Evolutionary conservation across 2,329 filamentous ascomycete genomes (phyloP), one percentile per base, ranked within the genome.

Genomic region (Purpureocillium lavendulum): DNA sequence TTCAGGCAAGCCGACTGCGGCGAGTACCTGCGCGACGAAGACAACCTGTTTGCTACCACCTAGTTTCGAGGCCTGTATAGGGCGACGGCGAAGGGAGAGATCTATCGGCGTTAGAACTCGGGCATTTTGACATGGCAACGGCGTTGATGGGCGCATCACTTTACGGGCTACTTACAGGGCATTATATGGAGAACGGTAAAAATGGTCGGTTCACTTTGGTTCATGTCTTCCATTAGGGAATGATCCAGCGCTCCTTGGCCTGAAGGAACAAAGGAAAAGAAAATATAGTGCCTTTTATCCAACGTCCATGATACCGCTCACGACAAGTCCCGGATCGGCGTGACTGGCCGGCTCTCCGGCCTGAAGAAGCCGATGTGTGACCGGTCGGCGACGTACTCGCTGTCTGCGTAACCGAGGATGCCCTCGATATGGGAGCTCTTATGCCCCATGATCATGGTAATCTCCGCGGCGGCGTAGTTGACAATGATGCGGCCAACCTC

Each of bases 1-100:
- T 97, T 96, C 65, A 75, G 90, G 49, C 92, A 98, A 66, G 86
- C 87, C 1, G 92, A 98, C 67, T 84, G 86, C 51, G 92, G 92
- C 52, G 90, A 97, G 67, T 98, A 95, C 58, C 70, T 98, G 56
- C 79, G 92, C 57, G 90, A 97, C 53, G 79, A 83, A 59, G 77
- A 81, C 56, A 78, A 75, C 40, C 57, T 82, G 40, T 82, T 82
- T 40, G 44, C 44, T 10, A 40, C 44, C 15, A 40, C n/a, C 29
- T 38, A 38, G 18, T 36, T 21, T 18, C 30, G 26, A 33, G 40
- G 37, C 31, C 30, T 26, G 32, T 16, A 21, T 17, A 29, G 34
- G 31, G 13, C 12, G 4, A 13, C 7, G 12, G 32, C 3, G 18
- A 17, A 34, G n/a, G 31, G 18, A 17, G 10, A 34, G 36, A 9